Evolutionary conservation across 495 filamentous ascomycete genomes (phyloP).

Genomic region (Pseudotulostoma volvatum): DNA sequence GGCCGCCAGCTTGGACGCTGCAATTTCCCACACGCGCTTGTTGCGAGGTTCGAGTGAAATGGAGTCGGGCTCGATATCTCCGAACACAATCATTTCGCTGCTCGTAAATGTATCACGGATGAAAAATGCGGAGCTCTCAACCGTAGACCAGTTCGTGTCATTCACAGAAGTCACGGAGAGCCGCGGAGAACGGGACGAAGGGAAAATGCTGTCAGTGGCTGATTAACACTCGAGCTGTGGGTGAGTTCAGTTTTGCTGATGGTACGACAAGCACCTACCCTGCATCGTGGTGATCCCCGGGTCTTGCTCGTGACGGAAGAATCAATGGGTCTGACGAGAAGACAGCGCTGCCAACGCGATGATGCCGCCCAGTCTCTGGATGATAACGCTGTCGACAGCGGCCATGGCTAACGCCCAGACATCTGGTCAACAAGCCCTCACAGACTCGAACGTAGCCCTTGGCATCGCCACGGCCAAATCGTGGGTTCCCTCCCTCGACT

Average conservation of each 20-base stretch:
- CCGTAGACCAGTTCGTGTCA: constrained; percentile 20
- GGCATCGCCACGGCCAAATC: constrained; percentile 56
- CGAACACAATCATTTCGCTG: constrained; percentile 76
- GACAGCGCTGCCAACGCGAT: constrained; percentile 36
- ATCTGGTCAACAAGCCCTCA: constrained; percentile 63
- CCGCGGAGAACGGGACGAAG: constrained; percentile 17
- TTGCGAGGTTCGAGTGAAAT: constrained; percentile 72
- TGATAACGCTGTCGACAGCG: constrained; percentile 58
- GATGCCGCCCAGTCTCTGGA: constrained; percentile 32
- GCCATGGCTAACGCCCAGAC: constrained; percentile 71
- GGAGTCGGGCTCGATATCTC: constrained; percentile 86
- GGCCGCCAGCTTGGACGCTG: constrained; percentile 60
- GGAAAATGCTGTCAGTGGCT: constrained; percentile 16
- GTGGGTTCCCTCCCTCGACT: constrained; percentile 69
- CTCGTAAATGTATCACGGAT: constrained; percentile 54
- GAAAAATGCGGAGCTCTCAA: constrained; percentile 87
- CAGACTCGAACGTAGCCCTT: constrained; percentile 73
- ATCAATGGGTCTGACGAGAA: constrained; percentile 21
- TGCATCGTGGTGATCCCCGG: constrained; percentile 18
- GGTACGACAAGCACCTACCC: constrained; percentile 12
- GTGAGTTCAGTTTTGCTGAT: too few species aligned
- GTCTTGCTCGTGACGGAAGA: constrained; percentile 15
- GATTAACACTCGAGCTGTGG: too few species aligned
- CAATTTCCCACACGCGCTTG: constrained; percentile 60
- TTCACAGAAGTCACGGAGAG: constrained; percentile 9